Evolutionary conservation across 805 yeast species (phyloP), one percentile per base, ranked within the genome.

Genomic region (Candida namnaoensis): DNA sequence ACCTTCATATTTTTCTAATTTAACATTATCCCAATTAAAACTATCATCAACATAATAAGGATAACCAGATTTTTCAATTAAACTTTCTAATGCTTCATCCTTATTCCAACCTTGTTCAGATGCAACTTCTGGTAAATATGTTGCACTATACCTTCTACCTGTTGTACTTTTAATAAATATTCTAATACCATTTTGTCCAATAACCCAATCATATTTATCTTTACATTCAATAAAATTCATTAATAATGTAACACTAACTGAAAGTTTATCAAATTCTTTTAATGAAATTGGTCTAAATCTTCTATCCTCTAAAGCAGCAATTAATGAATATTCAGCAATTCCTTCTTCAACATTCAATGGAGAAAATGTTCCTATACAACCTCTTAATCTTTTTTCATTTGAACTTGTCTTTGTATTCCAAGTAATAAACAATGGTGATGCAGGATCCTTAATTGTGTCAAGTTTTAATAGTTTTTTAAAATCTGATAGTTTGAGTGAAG

Each of bases 331-430:
- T 34, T 69, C 68, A 23, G 64, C 57, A 4, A 88, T 70, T 0
- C 93, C 96, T 1, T 54, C 39, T 14, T 71, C 78, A 2, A 85
- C 50, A 0, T 72, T 68, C 42, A 72, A 58, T 13, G 73, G 62
- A 15, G 69, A 65, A 57, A 93, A 93, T 0, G 96, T 90, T 1
- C 99, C 99, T 41, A 91, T 93, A 56, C 99, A 91, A 0, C 99
- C 99, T 36, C 98, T 68, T 38, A 91, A 65, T 12, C 65, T 62
- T 1, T 60, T 53, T 9, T 45, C 56, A 25, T 43, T 40, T 11
- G 37, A 35, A 5, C 47, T 43, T 7, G 28, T 12, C 15, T 52
- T 50, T 43, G 72, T 70, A 50, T 78, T 80, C 96, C 96, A 93
- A 0, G 98, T 93, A 30, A 91, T 83, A 63, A 93, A 93, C 26